phyloP scores from a whole-genome alignment of 345 rosid species.

The Murraya koenigii region DNA sequence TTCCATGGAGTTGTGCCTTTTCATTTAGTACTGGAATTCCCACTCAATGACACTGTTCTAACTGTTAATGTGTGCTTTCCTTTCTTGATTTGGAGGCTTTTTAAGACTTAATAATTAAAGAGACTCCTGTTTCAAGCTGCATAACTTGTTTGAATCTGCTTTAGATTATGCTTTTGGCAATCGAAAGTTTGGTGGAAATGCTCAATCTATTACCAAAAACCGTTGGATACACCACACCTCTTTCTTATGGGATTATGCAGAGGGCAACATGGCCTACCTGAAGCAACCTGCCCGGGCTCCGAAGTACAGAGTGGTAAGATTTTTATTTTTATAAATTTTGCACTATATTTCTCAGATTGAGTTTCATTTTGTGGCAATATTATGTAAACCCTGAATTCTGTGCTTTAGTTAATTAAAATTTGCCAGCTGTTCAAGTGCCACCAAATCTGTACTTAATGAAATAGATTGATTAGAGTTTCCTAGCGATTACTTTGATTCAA shows the following conservation, averaged over 20 bases:
- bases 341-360: neutral
- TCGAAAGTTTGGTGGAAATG: conserved; percentile 85
- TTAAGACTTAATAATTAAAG: neutral
- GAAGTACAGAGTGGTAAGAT: conserved; percentile 55
- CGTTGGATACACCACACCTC: conserved; percentile 93
- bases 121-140: neutral
- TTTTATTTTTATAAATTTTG: neutral
- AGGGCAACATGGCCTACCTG: conserved; percentile 71
- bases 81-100: neutral
- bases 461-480: neutral
- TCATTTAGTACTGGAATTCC: neutral
- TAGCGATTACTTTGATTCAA: neutral
- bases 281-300: conserved; percentile 67
- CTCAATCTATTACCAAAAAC: conserved; percentile 70
- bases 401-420: neutral
- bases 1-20: neutral
- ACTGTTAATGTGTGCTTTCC: neutral
- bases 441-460: neutral
- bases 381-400: neutral
- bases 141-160: neutral
- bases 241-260: conserved; percentile 73
- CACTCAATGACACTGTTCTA: neutral
- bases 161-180: conserved; percentile 82
- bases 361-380: neutral
- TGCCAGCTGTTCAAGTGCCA: neutral